Evolutionary conservation across 768 basidiomycete genomes (phyloP).

Genomic region (Bullera alba): DNA sequence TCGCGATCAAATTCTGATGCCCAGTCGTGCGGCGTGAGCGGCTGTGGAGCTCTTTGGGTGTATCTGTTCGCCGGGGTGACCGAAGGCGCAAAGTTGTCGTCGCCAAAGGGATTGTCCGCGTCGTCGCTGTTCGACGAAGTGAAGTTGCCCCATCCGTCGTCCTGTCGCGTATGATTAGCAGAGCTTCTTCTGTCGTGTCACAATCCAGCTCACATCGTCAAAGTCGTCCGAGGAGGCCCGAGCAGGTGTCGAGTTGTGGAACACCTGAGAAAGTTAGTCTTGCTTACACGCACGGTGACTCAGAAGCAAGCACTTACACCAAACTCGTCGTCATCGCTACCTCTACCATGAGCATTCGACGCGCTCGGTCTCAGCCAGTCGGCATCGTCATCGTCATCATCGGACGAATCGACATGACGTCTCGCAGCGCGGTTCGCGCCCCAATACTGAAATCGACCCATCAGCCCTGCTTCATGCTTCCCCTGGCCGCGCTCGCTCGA

Average conservation of each 20-base stretch:
- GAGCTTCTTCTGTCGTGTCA: neutral
- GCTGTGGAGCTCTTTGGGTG: conserved; percentile 13
- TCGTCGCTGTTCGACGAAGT: neutral
- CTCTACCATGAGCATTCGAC: neutral
- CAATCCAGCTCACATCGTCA: conserved; percentile 3
- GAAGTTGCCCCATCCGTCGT: conserved; percentile 8
- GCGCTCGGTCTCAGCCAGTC: conserved; percentile 31
- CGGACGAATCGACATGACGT: conserved; percentile 29
- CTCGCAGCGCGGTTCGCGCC: conserved; percentile 13
- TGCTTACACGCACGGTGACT: neutral
- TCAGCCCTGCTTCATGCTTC: neutral
- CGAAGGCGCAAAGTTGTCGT: conserved; percentile 30
- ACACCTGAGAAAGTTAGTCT: conserved; percentile 4
- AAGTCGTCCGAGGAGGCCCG: neutral
- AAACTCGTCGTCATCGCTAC: conserved; percentile 26
- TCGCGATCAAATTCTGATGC: conserved; percentile 37
- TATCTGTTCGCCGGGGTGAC: conserved; percentile 15
- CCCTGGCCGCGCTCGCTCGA: neutral
- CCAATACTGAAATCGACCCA: conserved; percentile 34
- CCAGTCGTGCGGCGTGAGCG: conserved; percentile 44
- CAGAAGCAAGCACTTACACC: conserved; percentile 22
- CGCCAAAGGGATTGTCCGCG: conserved; percentile 32
- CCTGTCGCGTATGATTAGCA: conserved; percentile 2
- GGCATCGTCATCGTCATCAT: conserved; percentile 39
- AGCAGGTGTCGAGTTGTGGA: too few relatives aligned